These are phyloP conservation scores for Myxozyma nipponensis DNA, from an alignment of 805 yeast genomes.

Conservation along the genomic window DNA sequence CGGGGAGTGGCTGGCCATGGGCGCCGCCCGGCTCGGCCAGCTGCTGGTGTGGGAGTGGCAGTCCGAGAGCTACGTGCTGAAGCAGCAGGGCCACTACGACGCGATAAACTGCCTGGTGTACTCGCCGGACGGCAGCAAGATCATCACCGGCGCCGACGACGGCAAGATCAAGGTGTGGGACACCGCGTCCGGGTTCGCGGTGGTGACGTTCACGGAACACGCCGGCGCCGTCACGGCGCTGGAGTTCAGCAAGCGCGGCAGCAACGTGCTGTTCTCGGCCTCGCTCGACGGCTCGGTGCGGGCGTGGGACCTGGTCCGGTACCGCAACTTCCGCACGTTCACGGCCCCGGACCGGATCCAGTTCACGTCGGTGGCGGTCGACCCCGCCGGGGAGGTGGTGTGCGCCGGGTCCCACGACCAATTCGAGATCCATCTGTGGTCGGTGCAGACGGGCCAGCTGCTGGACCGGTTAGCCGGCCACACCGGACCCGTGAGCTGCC, in stretches of 20 bases:
- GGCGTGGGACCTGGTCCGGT: slow-evolving; percentile 94
- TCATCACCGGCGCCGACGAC: slow-evolving; percentile 93
- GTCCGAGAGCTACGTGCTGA: slow-evolving; percentile 88
- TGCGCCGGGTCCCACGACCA: slow-evolving; percentile 91
- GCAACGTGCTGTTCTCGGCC: slow-evolving; percentile 85
- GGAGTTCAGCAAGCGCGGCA: slow-evolving; percentile 81
- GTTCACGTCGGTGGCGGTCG: slow-evolving; percentile 85
- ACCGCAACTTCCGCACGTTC: slow-evolving; percentile 89
- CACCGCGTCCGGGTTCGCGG: slow-evolving; percentile 82
- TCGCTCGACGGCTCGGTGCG: slow-evolving; percentile 95
- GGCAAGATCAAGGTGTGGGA: slow-evolving; percentile 98
- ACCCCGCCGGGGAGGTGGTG: slow-evolving; percentile 94
- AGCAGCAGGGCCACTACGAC: slow-evolving; percentile 97
- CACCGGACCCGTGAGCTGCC: slow-evolving; percentile 88
- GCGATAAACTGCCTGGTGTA: slow-evolving; percentile 77
- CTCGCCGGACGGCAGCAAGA: slow-evolving; percentile 90
- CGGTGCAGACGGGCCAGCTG: slow-evolving; percentile 91
- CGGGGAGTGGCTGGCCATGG: slow-evolving; percentile 98
- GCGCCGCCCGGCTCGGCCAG: slow-evolving; percentile 88
- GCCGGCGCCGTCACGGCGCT: slow-evolving; percentile 83
- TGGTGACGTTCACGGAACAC: slow-evolving; percentile 89
- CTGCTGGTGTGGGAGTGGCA: slow-evolving; percentile 97
- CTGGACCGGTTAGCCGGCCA: slow-evolving; percentile 88
- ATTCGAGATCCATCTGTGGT: slow-evolving; percentile 92
- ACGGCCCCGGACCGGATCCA: slow-evolving; percentile 87